A percentile compares a stretch with the other conserved stretches of the same genome.
phyloP scores from a whole-genome alignment of 73 alveolate species.

The Tetrahymena malaccensis region DNA sequence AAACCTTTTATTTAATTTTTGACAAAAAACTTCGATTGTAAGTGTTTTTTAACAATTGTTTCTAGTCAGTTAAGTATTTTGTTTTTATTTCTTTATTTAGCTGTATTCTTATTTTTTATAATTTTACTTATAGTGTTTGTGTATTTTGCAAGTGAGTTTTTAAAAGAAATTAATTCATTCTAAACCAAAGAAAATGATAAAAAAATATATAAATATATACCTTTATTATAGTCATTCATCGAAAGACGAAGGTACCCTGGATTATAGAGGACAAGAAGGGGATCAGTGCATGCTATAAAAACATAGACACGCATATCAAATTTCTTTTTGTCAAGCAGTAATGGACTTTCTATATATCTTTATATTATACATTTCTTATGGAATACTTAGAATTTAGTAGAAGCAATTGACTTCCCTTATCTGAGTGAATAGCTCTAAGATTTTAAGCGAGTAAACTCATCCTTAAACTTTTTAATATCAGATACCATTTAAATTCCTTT shows the following conservation, averaged over 20 bases:
- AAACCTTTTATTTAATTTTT: too few relatives aligned
- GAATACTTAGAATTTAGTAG: background rate
- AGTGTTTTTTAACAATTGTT: too few relatives aligned
- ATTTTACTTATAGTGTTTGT: too few relatives aligned
- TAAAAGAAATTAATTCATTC: background rate
- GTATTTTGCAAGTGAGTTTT: too few relatives aligned
- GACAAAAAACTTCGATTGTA: too few relatives aligned
- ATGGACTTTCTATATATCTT: conserved; percentile 22
- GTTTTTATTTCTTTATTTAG: too few relatives aligned
- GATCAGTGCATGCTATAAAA: conserved; percentile 68
- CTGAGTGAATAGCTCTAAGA: background rate
- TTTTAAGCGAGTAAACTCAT: conserved; percentile 14
- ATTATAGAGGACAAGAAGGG: conserved; percentile 56
- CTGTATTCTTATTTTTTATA: too few relatives aligned
- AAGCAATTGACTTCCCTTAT: conserved; percentile 4
- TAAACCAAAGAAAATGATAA: too few relatives aligned
- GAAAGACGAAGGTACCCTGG: conserved; percentile 65
- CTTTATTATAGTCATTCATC: conserved; percentile 39
- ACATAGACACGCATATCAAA: conserved; percentile 85
- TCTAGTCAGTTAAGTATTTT: too few relatives aligned
- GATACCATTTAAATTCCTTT: conserved; percentile 35
- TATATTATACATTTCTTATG: conserved; percentile 26
- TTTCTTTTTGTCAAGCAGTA: conserved; percentile 67
- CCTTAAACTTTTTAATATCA: conserved; percentile 26
- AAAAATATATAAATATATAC: background rate